These are phyloP conservation scores for Polytolypa hystricis DNA, from an alignment of 2,329 filamentous ascomycete genomes.

Conservation along the genomic window DNA sequence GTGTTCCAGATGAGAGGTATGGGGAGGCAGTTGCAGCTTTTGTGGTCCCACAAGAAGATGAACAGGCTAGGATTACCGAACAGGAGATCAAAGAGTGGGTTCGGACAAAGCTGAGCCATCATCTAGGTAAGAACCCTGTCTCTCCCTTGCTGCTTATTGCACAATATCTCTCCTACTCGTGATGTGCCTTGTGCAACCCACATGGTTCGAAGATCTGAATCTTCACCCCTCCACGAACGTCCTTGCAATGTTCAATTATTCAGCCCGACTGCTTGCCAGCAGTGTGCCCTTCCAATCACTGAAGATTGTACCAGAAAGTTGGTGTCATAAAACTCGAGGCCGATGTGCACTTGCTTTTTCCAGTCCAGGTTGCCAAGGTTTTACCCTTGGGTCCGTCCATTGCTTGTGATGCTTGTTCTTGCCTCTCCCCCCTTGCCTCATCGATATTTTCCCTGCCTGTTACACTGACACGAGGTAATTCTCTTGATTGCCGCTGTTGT, in stretches of 20 bases:
- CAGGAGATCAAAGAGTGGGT: slow-evolving; percentile 64
- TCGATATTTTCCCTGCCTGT: too few relatives aligned
- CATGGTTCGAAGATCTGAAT: not conserved
- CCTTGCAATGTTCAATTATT: too few relatives aligned
- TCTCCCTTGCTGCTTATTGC: not conserved
- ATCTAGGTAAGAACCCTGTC: slow-evolving; percentile 43
- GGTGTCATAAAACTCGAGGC: too few relatives aligned
- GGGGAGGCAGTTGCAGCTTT: slow-evolving; percentile 85
- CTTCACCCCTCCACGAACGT: not conserved
- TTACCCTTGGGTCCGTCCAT: not conserved
- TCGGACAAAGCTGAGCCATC: slow-evolving; percentile 54
- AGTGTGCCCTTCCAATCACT: too few relatives aligned
- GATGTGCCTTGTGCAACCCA: too few relatives aligned
- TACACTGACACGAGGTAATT: too few relatives aligned
- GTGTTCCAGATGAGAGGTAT: slow-evolving; percentile 67
- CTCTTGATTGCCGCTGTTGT: too few relatives aligned
- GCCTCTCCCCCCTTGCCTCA: too few relatives aligned
- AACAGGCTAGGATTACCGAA: slow-evolving; percentile 37
- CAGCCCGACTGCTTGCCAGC: too few relatives aligned
- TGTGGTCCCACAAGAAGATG: slow-evolving; percentile 45
- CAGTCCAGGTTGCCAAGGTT: slow-evolving; percentile 6
- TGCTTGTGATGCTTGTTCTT: slow-evolving; percentile 13
- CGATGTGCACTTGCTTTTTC: too few relatives aligned
- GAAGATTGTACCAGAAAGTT: too few relatives aligned
- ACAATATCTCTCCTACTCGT: not conserved